phyloP scores from a whole-genome alignment of 805 yeast species.

The Middelhovenomyces tepae region DNA sequence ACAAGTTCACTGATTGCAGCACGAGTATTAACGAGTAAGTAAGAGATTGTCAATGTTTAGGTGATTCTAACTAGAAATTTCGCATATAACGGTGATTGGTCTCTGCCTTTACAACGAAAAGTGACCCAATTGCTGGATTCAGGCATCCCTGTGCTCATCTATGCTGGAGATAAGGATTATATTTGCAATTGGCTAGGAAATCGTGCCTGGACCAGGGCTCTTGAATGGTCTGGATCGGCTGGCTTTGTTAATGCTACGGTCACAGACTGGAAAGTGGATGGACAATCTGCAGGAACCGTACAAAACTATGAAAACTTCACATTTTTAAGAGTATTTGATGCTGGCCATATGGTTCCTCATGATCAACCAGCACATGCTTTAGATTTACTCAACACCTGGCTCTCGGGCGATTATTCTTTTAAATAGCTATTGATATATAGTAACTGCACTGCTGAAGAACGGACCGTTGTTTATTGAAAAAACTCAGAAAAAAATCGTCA shows the following conservation, averaged over 20 bases:
- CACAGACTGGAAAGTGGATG: constrained; percentile 28
- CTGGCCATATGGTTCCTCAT: constrained; percentile 91
- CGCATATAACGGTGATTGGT: constrained; percentile 68
- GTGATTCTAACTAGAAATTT: no score
- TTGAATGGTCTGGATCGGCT: constrained; percentile 48
- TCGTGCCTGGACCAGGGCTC: constrained; percentile 63
- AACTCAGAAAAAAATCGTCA: no score
- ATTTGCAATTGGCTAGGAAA: constrained; percentile 88
- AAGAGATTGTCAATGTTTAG: constrained; percentile 56
- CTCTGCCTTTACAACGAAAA: constrained; percentile 71
- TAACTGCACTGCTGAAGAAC: no score
- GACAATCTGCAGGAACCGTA: constrained; percentile 53
- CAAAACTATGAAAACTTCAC: constrained; percentile 58
- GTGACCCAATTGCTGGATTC: constrained; percentile 57
- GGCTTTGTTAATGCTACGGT: constrained; percentile 35
- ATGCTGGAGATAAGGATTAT: constrained; percentile 85
- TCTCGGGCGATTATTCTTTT: constrained; percentile 31
- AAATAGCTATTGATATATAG: neutral
- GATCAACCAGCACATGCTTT: constrained; percentile 67
- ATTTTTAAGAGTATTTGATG: constrained; percentile 71
- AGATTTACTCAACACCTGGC: constrained; percentile 79
- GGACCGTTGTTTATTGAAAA: no score
- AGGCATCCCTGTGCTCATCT: constrained; percentile 63
- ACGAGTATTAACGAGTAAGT: constrained; percentile 68
- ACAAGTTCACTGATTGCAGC: constrained; percentile 64